These are phyloP conservation scores for Fusarium sp. DNA, from an alignment of 2,329 filamentous ascomycete genomes.

Conservation along the genomic window DNA sequence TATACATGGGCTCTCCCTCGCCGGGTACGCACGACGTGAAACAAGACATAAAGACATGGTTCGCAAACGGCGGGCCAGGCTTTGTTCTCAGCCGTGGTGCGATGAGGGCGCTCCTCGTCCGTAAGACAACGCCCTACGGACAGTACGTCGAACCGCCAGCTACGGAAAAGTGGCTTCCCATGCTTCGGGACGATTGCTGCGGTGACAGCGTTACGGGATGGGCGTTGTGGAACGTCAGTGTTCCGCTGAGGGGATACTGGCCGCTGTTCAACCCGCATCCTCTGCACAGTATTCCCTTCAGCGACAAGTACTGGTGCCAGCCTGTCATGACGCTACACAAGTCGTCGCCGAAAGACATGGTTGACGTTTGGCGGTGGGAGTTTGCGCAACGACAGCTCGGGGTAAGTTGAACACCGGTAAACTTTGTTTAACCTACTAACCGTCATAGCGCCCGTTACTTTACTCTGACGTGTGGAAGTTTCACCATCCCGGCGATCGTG, in stretches of 20 bases:
- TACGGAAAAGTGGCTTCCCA: slow-evolving; percentile 50
- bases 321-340: slow-evolving; percentile 60
- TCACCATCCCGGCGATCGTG: slow-evolving; percentile 44
- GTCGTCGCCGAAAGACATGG: slow-evolving; percentile 56
- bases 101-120: slow-evolving; percentile 51
- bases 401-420: slow-evolving; percentile 36
- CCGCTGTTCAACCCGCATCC: slow-evolving; percentile 61
- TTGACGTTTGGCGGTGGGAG: slow-evolving; percentile 57
- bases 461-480: slow-evolving; percentile 51
- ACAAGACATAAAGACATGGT: slow-evolving; percentile 49
- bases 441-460: slow-evolving; percentile 43
- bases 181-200: slow-evolving; percentile 58
- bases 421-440: slow-evolving; percentile 19
- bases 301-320: slow-evolving; percentile 59
- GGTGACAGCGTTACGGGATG: slow-evolving; percentile 61
- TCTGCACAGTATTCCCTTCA: slow-evolving; percentile 57
- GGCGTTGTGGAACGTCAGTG: slow-evolving; percentile 53
- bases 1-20: slow-evolving; percentile 60
- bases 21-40: slow-evolving; percentile 47
- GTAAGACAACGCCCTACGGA: slow-evolving; percentile 43
- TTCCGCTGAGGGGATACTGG: slow-evolving; percentile 57
- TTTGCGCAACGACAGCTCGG: slow-evolving; percentile 43
- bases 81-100: slow-evolving; percentile 56
- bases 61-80: slow-evolving; percentile 59
- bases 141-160: slow-evolving; percentile 51